phyloP scores from a whole-genome alignment of 2,329 filamentous ascomycete species.

The Aspergillus thermomutatus region DNA sequence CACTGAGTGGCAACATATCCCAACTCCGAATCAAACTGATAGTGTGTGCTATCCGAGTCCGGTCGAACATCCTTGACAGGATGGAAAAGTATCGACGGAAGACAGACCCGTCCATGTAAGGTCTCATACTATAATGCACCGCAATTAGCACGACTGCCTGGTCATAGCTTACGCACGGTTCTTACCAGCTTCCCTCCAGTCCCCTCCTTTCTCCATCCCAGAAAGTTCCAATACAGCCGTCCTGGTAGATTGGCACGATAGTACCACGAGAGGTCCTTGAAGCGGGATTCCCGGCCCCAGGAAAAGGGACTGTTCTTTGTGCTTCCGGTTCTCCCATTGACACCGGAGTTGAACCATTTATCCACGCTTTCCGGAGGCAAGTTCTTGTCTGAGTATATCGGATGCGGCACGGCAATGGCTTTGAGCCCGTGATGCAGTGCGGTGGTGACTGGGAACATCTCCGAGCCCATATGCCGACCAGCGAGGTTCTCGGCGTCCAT shows the following conservation, averaged over 20 bases:
- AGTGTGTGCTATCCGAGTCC: slow-evolving; percentile 5
- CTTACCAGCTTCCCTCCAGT: slow-evolving; percentile 14
- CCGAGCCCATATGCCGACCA: slow-evolving; percentile 72
- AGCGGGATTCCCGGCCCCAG: slow-evolving; percentile 31
- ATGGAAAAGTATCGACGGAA: slow-evolving; percentile 29
- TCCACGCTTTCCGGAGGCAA: slow-evolving; percentile 47
- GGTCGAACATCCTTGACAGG: slow-evolving; percentile 24
- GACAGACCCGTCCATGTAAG: slow-evolving; percentile 19
- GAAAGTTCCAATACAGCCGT: slow-evolving; percentile 29
- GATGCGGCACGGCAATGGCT: slow-evolving; percentile 73
- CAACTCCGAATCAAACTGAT: not conserved
- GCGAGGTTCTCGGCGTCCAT: slow-evolving; percentile 75
- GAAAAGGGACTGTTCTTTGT: slow-evolving; percentile 32
- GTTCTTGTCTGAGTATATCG: slow-evolving; percentile 73
- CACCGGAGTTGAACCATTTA: slow-evolving; percentile 31
- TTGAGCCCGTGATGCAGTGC: slow-evolving; percentile 76
- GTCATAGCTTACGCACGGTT: not conserved
- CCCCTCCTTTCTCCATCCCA: slow-evolving; percentile 29
- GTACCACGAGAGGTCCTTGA: slow-evolving; percentile 34
- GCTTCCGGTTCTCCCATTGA: slow-evolving; percentile 29
- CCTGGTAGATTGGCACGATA: slow-evolving; percentile 31
- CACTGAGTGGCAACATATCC: not conserved
- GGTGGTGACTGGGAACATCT: slow-evolving; percentile 74
- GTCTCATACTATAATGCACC: slow-evolving; percentile 6
- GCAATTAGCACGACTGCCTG: not conserved